Evolutionary conservation across 768 basidiomycete species (phyloP).

Genomic region (Cytidiella melzeri): DNA sequence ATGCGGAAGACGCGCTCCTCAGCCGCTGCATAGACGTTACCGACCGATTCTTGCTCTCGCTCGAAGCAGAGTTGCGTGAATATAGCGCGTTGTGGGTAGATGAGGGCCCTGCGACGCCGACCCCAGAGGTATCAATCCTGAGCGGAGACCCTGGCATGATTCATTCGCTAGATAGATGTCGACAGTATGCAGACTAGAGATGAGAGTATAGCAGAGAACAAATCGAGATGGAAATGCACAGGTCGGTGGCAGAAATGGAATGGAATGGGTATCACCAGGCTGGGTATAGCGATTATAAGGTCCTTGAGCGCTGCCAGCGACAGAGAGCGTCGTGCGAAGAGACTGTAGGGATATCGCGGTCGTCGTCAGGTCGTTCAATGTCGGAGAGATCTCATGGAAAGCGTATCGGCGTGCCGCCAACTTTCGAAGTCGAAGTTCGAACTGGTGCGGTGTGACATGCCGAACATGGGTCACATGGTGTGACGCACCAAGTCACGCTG

Average conservation of each 20-base stretch:
- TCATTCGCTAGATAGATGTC: background rate
- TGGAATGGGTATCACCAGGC: constrained; percentile 3
- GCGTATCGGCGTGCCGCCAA: too few species aligned
- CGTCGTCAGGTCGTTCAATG: constrained; percentile 5
- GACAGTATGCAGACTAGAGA: background rate
- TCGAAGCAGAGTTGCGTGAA: constrained; percentile 8
- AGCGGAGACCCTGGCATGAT: constrained; percentile 24
- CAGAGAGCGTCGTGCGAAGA: background rate
- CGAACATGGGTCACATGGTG: too few species aligned
- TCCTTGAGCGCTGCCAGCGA: background rate
- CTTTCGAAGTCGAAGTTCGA: too few species aligned
- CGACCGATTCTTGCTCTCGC: constrained; percentile 14
- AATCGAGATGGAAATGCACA: background rate
- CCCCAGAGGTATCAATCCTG: constrained; percentile 29
- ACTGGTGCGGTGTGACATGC: too few species aligned
- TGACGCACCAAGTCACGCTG: too few species aligned
- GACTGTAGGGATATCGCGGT: constrained; percentile 1
- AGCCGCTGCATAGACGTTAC: constrained; percentile 21
- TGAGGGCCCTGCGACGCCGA: constrained; percentile 15
- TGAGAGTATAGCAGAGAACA: background rate
- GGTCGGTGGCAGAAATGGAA: background rate
- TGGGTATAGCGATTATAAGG: constrained; percentile 4
- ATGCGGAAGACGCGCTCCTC: constrained; percentile 20
- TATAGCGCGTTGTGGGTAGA: constrained; percentile 11
- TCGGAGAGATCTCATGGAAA: background rate